These are phyloP conservation scores for Mycena chlorophos DNA, from an alignment of 768 basidiomycete species.

Conservation along the genomic window DNA sequence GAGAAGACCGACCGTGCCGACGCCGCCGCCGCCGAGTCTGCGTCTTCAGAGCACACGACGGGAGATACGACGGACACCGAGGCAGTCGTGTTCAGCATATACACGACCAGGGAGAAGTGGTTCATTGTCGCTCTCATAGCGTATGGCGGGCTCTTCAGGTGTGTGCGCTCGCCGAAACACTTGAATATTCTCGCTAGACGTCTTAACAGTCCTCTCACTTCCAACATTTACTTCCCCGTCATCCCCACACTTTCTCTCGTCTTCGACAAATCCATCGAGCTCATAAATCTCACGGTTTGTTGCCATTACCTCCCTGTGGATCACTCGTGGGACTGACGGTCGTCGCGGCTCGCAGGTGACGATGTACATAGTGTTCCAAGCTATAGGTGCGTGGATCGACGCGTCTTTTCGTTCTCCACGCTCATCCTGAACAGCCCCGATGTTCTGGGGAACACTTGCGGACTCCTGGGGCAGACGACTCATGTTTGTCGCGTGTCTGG, in stretches of 20 bases:
- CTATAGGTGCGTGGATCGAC: conserved; percentile 44
- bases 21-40: too few species aligned
- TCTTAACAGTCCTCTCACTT: conserved; percentile 35
- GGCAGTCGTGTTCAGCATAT: conserved; percentile 55
- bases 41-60: too few species aligned
- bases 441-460: conserved; percentile 71
- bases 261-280: conserved; percentile 66
- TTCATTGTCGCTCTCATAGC: conserved; percentile 59
- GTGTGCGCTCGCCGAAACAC: conserved; percentile 6
- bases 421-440: conserved; percentile 44
- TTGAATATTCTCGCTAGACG: background rate
- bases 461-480: conserved; percentile 66
- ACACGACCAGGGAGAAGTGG: conserved; percentile 63
- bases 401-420: background rate
- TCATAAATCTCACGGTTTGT: conserved; percentile 73
- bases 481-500: conserved; percentile 60
- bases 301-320: too few species aligned
- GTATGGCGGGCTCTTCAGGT: conserved; percentile 67
- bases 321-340: too few species aligned
- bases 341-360: conserved; percentile 58
- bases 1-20: too few species aligned
- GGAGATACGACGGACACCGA: too few species aligned
- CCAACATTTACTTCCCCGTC: conserved; percentile 79
- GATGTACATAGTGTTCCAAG: conserved; percentile 72
- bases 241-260: conserved; percentile 65